phyloP scores from a whole-genome alignment of 208 protist genomes.

The Acanthamoeba royreba region DNA sequence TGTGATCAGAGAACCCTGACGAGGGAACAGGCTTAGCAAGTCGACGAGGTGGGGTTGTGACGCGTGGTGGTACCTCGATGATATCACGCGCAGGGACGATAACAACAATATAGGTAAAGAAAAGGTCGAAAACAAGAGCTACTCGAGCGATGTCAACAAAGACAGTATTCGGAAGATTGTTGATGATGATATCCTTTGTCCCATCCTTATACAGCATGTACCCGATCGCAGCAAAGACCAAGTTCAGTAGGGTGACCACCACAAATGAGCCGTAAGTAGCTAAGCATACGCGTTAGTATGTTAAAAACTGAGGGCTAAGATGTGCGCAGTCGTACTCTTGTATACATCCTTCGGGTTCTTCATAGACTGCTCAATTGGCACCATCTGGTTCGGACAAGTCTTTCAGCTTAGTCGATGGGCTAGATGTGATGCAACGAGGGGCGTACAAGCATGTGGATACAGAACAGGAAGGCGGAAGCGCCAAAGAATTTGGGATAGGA shows the following conservation, averaged over 20 bases:
- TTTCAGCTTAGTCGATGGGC: no score
- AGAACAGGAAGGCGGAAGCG: slow-evolving; percentile 50
- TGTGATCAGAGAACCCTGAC: background rate
- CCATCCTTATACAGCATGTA: background rate
- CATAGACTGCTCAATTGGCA: slow-evolving; percentile 8
- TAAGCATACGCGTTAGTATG: no score
- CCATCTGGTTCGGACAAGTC: background rate
- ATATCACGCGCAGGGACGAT: slow-evolving; percentile 1
- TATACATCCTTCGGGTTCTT: background rate
- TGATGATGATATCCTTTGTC: background rate
- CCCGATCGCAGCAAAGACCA: slow-evolving; percentile 11
- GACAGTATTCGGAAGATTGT: background rate
- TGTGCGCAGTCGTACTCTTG: background rate
- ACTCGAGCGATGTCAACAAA: background rate
- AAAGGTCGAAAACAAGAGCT: background rate
- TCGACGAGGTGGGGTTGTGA: no score
- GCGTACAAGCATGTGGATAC: slow-evolving; percentile 49
- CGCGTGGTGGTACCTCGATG: slow-evolving; percentile 31
- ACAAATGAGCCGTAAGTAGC: background rate
- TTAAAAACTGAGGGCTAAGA: no score
- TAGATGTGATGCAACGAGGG: background rate
- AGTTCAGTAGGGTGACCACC: background rate
- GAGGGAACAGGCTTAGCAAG: no score
- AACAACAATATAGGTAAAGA: background rate
- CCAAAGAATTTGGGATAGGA: slow-evolving; percentile 51